Conservation (phyloP, 2,329 filamentous ascomycete species). For the Chaetomium sp. region DNA sequence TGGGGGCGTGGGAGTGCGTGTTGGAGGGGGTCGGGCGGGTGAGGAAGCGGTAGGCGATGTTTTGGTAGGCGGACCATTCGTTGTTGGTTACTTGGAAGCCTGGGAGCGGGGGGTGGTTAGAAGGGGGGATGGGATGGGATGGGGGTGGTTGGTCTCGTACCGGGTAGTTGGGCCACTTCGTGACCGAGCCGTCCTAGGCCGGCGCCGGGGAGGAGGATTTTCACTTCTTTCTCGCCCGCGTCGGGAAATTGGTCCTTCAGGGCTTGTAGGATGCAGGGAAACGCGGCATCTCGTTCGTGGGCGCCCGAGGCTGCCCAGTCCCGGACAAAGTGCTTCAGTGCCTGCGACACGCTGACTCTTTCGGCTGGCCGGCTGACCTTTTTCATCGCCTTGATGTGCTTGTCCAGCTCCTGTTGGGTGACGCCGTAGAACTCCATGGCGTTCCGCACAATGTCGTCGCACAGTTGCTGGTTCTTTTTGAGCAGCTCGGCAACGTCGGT, state of each 20-base stretch:
- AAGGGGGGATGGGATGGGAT: constrained; percentile 35
- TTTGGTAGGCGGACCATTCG: constrained; percentile 62
- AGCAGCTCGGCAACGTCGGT: constrained; percentile 47
- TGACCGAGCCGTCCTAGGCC: constrained; percentile 56
- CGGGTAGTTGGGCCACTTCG: constrained; percentile 48
- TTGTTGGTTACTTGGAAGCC: constrained; percentile 57
- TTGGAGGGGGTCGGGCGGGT: constrained; percentile 24
- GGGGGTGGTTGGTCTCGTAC: constrained; percentile 22
- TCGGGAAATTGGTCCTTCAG: constrained; percentile 41
- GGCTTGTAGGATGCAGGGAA: constrained; percentile 44
- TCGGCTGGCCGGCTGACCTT: constrained; percentile 47
- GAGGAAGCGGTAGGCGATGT: constrained; percentile 55
- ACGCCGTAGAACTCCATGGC: constrained; percentile 53
- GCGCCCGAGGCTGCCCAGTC: constrained; percentile 57
- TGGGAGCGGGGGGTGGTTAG: constrained; percentile 25
- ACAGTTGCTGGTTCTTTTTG: constrained; percentile 49
- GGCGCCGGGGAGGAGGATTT: constrained; percentile 54
- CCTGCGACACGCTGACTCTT: constrained; percentile 52
- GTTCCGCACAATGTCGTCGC: constrained; percentile 48
- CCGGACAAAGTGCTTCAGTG: constrained; percentile 59
- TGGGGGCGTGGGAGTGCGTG: constrained; percentile 20
- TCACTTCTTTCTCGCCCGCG: constrained; percentile 33
- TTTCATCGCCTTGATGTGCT: constrained; percentile 45
- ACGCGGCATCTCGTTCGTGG: constrained; percentile 49
- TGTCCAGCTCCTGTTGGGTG: constrained; percentile 47